phyloP scores from a whole-genome alignment of 495 filamentous ascomycete genomes.

The Xylaria castorea region DNA sequence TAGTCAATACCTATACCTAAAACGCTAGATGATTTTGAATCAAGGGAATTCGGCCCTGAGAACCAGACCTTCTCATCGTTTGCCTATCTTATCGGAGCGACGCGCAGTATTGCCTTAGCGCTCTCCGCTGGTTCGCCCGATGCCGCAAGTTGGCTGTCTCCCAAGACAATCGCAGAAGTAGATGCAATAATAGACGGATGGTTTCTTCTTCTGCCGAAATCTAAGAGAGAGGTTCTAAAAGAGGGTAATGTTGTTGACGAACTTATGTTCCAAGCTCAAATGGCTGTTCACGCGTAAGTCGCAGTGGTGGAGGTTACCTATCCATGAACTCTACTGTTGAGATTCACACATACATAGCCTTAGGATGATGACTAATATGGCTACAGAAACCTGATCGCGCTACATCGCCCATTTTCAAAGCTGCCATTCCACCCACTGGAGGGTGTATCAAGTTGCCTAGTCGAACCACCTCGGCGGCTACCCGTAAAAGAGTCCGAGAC shows the following conservation, averaged over 20 bases:
- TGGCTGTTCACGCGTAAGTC: constrained; percentile 61
- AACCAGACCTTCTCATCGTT: constrained; percentile 63
- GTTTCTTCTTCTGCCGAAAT: constrained; percentile 68
- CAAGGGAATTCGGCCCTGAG: constrained; percentile 58
- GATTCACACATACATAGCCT: not conserved
- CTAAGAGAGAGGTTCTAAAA: constrained; percentile 65
- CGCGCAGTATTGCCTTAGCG: constrained; percentile 65
- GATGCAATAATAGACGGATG: constrained; percentile 72
- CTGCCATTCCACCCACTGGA: constrained; percentile 40
- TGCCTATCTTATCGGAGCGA: constrained; percentile 65
- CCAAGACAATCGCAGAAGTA: constrained; percentile 49
- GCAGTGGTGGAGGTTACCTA: not conserved
- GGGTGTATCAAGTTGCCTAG: constrained; percentile 46
- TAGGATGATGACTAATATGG: not conserved
- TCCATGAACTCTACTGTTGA: not conserved
- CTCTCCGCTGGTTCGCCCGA: constrained; percentile 35
- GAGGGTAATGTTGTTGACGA: constrained; percentile 66
- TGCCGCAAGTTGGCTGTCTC: constrained; percentile 23
- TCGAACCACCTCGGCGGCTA: constrained; percentile 47
- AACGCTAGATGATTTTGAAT: constrained; percentile 63
- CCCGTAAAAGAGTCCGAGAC: constrained; percentile 47
- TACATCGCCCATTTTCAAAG: constrained; percentile 63
- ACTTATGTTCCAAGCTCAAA: constrained; percentile 75
- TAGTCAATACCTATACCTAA: constrained; percentile 60
- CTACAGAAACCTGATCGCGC: constrained; percentile 53